Evolutionary conservation across 1,139 yeast species (phyloP), one percentile per base, ranked within the genome.

Genomic region (Suhomyces maxii): DNA sequence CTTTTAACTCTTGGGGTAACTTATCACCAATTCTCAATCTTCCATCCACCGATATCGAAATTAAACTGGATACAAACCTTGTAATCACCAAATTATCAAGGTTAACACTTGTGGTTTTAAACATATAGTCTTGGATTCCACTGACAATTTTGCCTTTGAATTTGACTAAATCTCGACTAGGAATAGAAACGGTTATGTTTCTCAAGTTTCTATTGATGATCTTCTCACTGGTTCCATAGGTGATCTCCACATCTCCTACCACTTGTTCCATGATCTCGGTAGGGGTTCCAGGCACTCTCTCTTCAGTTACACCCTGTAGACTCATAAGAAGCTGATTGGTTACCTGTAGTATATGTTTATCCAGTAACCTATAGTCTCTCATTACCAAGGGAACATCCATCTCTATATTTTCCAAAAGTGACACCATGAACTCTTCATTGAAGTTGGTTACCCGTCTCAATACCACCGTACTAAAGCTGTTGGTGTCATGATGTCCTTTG

Each of bases 151-250:
- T 41, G 26, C 38, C 23, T 5, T 31, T 34, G 36, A 62, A 42
- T 8, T 49, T 40, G 8, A 31, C 26, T 7, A 63, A 37, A 41
- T 67, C 71, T 7, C 43, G 41, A 25, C 52, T 48, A 3, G 68
- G 67, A 3, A 67, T 53, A n/a, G 58, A 61, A 4, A 67, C 50
- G 8, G 58, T 52, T 6, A 67, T 60, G 45, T 59, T 58, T 28
- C 55, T 52, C 26, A 67, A 50, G 40, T 56, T 55, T 28, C 50
- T 47, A 50, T 53, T 54, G 41, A 54, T 51, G 7, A 37, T 37
- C 34, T 48, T 49, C 25, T 34, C 43, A 11, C 40, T 12, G 8
- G 41, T 36, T 23, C 47, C 47, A 32, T 55, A 55, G n/a, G 52
- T 51, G 26, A 55, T 38, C 33, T 55, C 57, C 18, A 54, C 35